Evolutionary conservation across 2,329 filamentous ascomycete species (phyloP).

Genomic region (Paracamarosporium sp.): DNA sequence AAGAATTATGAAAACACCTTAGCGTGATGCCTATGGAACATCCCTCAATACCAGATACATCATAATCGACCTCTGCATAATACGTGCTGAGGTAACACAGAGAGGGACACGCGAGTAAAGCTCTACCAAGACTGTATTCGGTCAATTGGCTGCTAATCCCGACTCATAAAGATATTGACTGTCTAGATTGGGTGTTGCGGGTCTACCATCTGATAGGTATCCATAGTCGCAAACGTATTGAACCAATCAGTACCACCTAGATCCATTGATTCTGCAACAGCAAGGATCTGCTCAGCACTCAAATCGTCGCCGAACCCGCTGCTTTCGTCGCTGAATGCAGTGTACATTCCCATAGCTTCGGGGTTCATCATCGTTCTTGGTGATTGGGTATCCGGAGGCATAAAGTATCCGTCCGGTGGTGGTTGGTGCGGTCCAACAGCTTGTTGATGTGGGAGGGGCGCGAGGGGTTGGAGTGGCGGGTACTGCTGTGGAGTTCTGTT

Average conservation of each 20-base stretch:
- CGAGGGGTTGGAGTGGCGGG: conserved; percentile 4
- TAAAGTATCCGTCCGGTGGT: conserved; percentile 8
- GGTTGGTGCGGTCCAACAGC: not conserved
- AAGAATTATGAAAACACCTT: no score
- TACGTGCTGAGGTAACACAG: no score
- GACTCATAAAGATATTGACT: not conserved
- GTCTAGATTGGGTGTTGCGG: conserved; percentile 6
- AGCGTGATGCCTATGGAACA: no score
- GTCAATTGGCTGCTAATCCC: no score
- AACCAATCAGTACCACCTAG: conserved; percentile 54
- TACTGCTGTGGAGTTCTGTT: conserved; percentile 9
- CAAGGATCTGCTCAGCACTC: conserved; percentile 56
- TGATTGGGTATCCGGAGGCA: conserved; percentile 14
- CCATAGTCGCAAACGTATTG: conserved; percentile 52
- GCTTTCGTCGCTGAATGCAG: conserved; percentile 28
- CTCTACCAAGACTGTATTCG: no score
- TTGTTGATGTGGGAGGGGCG: conserved; percentile 3
- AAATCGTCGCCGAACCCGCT: conserved; percentile 46
- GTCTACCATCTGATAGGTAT: conserved; percentile 42
- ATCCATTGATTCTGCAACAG: conserved; percentile 58
- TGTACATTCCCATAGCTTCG: conserved; percentile 22
- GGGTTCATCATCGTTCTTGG: conserved; percentile 13
- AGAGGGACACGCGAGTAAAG: no score
- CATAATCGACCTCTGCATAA: no score
- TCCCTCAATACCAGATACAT: no score